A percentile compares a stretch with the other conserved stretches of the same genome.
phyloP scores from a whole-genome alignment of 2,329 filamentous ascomycete species.

The Penicillium sclerotigenum region DNA sequence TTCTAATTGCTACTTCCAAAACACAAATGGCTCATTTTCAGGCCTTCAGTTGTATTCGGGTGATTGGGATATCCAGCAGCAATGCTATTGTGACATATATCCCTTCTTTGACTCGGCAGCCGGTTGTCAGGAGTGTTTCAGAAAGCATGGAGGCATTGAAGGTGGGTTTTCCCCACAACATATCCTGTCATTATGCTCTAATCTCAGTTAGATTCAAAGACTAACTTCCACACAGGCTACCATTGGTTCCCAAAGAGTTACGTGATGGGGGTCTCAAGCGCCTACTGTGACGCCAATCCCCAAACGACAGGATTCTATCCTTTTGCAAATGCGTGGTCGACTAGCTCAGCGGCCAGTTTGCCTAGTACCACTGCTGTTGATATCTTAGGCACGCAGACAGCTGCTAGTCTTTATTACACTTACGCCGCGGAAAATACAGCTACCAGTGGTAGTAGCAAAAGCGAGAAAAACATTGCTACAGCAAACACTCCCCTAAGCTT shows the following conservation, averaged over 20 bases:
- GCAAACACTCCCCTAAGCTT: neutral
- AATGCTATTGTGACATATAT: neutral
- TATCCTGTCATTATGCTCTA: no score
- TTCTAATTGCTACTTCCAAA: neutral
- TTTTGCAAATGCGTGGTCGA: neutral
- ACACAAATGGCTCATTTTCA: neutral
- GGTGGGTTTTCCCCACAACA: neutral
- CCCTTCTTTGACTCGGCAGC: neutral
- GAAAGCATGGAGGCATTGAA: neutral
- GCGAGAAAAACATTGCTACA: neutral
- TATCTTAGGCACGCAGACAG: neutral
- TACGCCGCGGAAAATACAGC: neutral
- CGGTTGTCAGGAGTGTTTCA: neutral
- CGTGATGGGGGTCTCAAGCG: neutral
- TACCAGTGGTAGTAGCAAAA: neutral
- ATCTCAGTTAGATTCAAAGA: neutral
- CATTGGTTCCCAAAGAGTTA: neutral
- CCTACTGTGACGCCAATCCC: neutral
- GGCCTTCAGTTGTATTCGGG: neutral
- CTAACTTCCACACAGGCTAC: neutral
- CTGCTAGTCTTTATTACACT: neutral
- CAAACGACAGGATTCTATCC: neutral
- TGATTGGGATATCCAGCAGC: neutral
- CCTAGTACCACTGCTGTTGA: neutral
- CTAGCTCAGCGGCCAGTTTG: neutral